A percentile compares a stretch with the other conserved stretches of the same genome.
Evolutionary conservation across 129 eudicot species (phyloP).

Genomic region (Silybum marianum): DNA sequence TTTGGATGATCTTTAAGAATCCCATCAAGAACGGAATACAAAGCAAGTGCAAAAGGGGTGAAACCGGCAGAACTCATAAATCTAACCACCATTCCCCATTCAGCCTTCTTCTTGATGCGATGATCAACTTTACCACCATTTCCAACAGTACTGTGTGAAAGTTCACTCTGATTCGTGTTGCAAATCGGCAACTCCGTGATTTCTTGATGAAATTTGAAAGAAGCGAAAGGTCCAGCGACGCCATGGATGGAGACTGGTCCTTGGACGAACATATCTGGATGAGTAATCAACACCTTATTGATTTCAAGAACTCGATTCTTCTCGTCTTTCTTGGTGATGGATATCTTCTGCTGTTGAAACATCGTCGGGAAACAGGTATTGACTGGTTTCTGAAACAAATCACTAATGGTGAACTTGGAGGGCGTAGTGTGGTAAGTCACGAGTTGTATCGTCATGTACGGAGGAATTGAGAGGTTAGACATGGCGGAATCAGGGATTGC

Average conservation of each 20-base stretch:
- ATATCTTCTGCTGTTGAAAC: constrained; percentile 34
- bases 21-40: constrained; percentile 51
- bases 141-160: background rate
- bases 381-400: constrained; percentile 42
- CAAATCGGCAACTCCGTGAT: constrained; percentile 38
- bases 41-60: constrained; percentile 55
- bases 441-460: constrained; percentile 43
- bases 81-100: constrained; percentile 51
- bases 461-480: constrained; percentile 49
- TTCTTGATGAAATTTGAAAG: constrained; percentile 32
- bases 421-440: constrained; percentile 61
- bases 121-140: constrained; percentile 2
- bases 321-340: constrained; percentile 37
- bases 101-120: constrained; percentile 18
- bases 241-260: constrained; percentile 58
- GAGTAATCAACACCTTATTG: constrained; percentile 55
- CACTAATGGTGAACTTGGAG: constrained; percentile 36
- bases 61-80: constrained; percentile 49
- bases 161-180: background rate
- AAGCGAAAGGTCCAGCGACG: constrained; percentile 45
- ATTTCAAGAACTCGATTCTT: constrained; percentile 35
- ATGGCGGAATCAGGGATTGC: constrained; percentile 67
- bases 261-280: constrained; percentile 63
- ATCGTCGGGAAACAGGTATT: constrained; percentile 51
- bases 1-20: constrained; percentile 42